A percentile compares a stretch with the other conserved stretches of the same genome.
Evolutionary conservation across 129 eudicot genomes (phyloP).

Genomic region (Lactuca saligna): DNA sequence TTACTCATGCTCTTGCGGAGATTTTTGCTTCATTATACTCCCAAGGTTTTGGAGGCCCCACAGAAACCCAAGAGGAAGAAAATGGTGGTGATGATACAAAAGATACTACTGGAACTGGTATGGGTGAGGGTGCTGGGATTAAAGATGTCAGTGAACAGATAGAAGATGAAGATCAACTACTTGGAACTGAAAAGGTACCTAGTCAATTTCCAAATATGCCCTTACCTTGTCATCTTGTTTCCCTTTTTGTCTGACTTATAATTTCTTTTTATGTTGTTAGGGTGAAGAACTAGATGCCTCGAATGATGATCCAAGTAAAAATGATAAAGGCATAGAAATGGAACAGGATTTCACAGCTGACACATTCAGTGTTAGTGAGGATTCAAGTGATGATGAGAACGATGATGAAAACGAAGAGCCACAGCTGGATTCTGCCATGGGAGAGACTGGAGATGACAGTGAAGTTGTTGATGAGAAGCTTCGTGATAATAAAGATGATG

Average conservation of each 20-base stretch:
- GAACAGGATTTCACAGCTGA: slow-evolving; percentile 73
- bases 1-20: slow-evolving; percentile 67
- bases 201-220: background rate
- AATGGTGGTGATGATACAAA: slow-evolving; percentile 35
- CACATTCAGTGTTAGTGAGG: slow-evolving; percentile 73
- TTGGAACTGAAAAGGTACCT: slow-evolving; percentile 72
- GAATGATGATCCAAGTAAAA: slow-evolving; percentile 55
- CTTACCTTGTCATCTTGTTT: background rate
- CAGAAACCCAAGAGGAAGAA: slow-evolving; percentile 61
- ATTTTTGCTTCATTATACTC: slow-evolving; percentile 64
- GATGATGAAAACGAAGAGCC: slow-evolving; percentile 53
- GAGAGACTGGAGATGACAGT: slow-evolving; percentile 63
- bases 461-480: slow-evolving; percentile 76
- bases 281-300: slow-evolving; percentile 55
- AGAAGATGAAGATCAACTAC: slow-evolving; percentile 88
- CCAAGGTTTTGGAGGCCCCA: slow-evolving; percentile 63
- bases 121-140: slow-evolving; percentile 87
- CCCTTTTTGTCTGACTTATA: background rate
- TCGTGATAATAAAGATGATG: slow-evolving; percentile 57
- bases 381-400: slow-evolving; percentile 58
- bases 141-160: slow-evolving; percentile 96
- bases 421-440: slow-evolving; percentile 68
- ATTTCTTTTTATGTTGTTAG: slow-evolving; percentile 10
- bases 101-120: slow-evolving; percentile 80
- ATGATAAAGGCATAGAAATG: slow-evolving; percentile 89